Percentiles rank a stretch among this genome's conserved stretches.
Evolutionary conservation across 331 rosid species (phyloP).

Genomic region (Phaseolus coccineus): DNA sequence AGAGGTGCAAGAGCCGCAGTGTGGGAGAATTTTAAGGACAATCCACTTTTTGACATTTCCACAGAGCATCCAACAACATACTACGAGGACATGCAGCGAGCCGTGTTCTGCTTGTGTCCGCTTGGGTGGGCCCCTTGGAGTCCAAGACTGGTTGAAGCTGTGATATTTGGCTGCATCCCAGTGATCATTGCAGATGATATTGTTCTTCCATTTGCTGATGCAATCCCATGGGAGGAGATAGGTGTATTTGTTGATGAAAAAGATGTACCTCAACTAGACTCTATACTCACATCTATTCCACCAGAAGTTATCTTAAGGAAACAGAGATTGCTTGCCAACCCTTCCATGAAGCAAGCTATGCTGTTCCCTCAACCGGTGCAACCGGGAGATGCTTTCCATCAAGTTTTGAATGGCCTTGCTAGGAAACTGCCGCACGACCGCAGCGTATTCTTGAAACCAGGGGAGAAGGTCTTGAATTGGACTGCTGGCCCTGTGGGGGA

Average conservation of each 20-base stretch:
- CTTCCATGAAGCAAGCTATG: slow-evolving; percentile 97
- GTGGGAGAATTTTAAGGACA: slow-evolving; percentile 96
- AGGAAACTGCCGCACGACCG: slow-evolving; percentile 77
- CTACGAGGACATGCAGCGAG: slow-evolving; percentile 96
- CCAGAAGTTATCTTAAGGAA: slow-evolving; percentile 80
- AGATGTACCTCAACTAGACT: slow-evolving; percentile 82
- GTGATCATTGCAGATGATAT: slow-evolving; percentile 93
- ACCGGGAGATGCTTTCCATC: slow-evolving; percentile 89
- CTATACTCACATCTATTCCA: slow-evolving; percentile 85
- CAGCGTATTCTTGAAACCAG: slow-evolving; percentile 63
- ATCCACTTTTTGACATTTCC: slow-evolving; percentile 90
- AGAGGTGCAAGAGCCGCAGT: slow-evolving; percentile 98
- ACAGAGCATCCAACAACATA: slow-evolving; percentile 91
- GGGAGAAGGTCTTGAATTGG: slow-evolving; percentile 81
- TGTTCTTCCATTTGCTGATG: slow-evolving; percentile 95
- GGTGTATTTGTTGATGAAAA: slow-evolving; percentile 84
- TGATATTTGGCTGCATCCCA: slow-evolving; percentile 92
- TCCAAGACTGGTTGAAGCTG: slow-evolving; percentile 92
- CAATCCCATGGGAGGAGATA: slow-evolving; percentile 96
- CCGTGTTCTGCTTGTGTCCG: slow-evolving; percentile 90
- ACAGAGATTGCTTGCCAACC: slow-evolving; percentile 90
- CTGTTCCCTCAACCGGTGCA: slow-evolving; percentile 87
- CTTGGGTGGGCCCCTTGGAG: slow-evolving; percentile 99
- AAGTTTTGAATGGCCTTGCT: slow-evolving; percentile 85
- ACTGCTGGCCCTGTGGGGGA: slow-evolving; percentile 89